Base-by-base conservation (phyloP, 2,329 filamentous ascomycete species). In the Neocucurbitaria cava region DNA sequence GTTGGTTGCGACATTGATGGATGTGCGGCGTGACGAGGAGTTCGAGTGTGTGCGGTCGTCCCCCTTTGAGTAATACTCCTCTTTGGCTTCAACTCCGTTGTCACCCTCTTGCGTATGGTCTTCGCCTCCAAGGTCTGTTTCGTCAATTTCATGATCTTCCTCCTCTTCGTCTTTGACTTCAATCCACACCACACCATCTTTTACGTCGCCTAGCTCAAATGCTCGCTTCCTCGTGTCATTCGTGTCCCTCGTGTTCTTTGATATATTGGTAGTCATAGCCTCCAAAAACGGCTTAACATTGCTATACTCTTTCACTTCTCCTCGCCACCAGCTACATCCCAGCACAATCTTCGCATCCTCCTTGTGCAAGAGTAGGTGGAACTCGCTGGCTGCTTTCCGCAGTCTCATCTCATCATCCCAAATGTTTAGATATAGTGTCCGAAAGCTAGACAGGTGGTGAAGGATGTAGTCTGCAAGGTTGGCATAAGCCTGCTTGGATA, bases 381-480 rank as follows among this genome's bases (percentile, higher is more conserved):
- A 61, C 5, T 61, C 47, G 6, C 56, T 50, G 17, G 54, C 44
- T 3, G 54, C 52, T 11, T 17, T 47, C 31, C 36, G 45, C 20
- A 51, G 31, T 18, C 23, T 46, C 36, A 55, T 38, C 21, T 44
- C 46, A 13, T 56, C 35, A 35, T 64, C 52, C 54, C 63, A 69
- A 5, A 70, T 46, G 18, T 62, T 55, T 35, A 71, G 31, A 35
- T 50, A 57, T 24, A 70, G 33, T 30, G 47, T 56, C 30, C 49
- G 44, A 31, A 71, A 63, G 2, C 46, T 45, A 0, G 61, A 56
- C 3, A 69, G 30, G 2, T 58, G 24, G 3, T 54, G 49, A 8
- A 50, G n/a, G 5, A 71, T 49, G 38, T 62, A 70, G 3, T 13
- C 40, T 7, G 57, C 59, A 2, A 72, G 46, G n/a, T 59, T 47